phyloP scores from a whole-genome alignment of 1,284 basidiomycete species.

The Melampsora americana region DNA sequence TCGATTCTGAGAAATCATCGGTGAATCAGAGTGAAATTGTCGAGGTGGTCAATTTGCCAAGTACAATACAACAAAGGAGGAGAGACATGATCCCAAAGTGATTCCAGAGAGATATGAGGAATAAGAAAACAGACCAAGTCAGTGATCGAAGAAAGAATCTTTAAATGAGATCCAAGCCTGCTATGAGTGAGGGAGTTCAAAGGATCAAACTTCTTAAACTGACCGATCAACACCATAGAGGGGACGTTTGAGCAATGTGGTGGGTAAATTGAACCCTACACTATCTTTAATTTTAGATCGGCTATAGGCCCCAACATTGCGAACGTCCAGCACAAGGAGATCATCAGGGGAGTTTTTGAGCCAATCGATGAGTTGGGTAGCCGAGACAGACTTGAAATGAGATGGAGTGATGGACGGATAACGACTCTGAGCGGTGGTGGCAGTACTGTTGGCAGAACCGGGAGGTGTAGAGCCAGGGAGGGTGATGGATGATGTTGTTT shows the following conservation, averaged over 20 bases:
- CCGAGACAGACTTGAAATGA: background rate
- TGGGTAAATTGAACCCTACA: conserved; percentile 29
- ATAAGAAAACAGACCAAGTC: background rate
- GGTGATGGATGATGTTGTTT: background rate
- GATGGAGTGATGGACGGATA: background rate
- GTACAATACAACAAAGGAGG: too few relatives aligned
- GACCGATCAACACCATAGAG: conserved; percentile 22
- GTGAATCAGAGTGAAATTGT: too few relatives aligned
- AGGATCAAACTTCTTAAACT: background rate
- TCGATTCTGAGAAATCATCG: conserved; percentile 6
- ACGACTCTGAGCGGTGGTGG: background rate
- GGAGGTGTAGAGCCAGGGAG: background rate
- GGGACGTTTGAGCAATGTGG: conserved; percentile 33
- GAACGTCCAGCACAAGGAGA: conserved; percentile 13
- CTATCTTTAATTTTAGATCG: conserved; percentile 2
- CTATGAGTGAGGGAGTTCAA: background rate
- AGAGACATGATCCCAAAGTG: too few relatives aligned
- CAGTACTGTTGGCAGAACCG: background rate
- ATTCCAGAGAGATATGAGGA: too few relatives aligned
- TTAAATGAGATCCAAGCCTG: background rate
- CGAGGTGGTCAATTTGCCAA: too few relatives aligned
- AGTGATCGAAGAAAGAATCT: background rate
- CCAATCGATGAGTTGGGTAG: background rate
- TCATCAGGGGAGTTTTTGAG: background rate
- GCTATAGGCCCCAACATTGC: background rate